Base-by-base conservation (phyloP, 257 asterid genomes). In the Salvia rosmarinus region DNA sequence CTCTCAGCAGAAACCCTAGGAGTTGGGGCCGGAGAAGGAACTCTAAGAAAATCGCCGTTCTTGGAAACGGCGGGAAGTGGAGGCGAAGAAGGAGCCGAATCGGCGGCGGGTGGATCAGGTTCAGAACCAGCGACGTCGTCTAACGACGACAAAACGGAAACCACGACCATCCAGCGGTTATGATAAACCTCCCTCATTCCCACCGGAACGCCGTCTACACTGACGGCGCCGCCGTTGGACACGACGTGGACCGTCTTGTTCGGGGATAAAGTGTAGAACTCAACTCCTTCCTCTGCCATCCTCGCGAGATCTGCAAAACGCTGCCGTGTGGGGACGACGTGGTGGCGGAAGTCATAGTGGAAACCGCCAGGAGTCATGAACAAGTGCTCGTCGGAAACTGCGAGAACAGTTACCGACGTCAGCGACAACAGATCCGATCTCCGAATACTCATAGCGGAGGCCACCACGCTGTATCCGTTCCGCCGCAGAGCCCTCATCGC, bases 81-180 rank as follows among this genome's bases (percentile, higher is more conserved):
- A 11, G 69, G 7, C 52, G 83, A 78, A 20, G 83, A 40, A 43
- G 77, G 75, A 20, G 23, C 67, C 6, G 46, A 56, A 2, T 10
- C 60, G 30, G 28, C 46, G 13, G 30, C 1, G n/a, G 81, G 63
- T n/a, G 61, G 75, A 40, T 60, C 30, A 25, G 1, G 30, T 2
- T 21, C 52, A 62, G 64, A 63, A 58, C 10, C 76, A 60, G 49
- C 65, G 83, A 42, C 79, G 32, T 83, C 84, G 37, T 89, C 92
- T n/a, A 88, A 77, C 17, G 96, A 70, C 67, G 55, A 46, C 67
- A 61, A 30, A 46, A 90, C 28, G 19, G 89, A 80, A 17, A 88
- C 28, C 62, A 89, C 87, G 21, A 81, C 88, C 9, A 90, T 75
- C 96, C 97, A 88, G 68, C 82, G 77, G 77, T 85, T 85, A 9